Percentiles rank a stretch among this genome's conserved stretches.
Evolutionary conservation across 257 asterid genomes (phyloP).

Genomic region (Thymus quinquecostatus): DNA sequence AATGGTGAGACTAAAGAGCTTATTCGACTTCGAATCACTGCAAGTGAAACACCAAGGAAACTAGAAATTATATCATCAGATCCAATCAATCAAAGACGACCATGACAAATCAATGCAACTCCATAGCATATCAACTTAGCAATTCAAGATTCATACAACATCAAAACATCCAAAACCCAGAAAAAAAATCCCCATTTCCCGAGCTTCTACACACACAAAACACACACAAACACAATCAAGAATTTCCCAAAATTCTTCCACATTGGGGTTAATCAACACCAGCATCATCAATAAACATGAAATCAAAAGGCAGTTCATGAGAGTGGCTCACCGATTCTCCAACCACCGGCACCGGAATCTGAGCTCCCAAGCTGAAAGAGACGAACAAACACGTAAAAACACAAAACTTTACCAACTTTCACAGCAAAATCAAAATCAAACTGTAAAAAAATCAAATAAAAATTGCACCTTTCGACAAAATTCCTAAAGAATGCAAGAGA

Average conservation of each 20-base stretch:
- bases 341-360: constrained; percentile 38
- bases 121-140: not conserved
- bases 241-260: not conserved
- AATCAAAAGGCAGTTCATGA: not conserved
- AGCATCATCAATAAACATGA: not conserved
- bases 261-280: not conserved
- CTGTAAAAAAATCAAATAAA: not conserved
- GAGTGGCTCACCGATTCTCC: constrained; percentile 49
- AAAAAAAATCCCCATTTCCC: not conserved
- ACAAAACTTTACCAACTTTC: not conserved
- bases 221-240: not conserved
- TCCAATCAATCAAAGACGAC: not conserved
- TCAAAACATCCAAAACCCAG: constrained; percentile 20
- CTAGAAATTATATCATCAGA: not conserved
- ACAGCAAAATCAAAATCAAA: not conserved
- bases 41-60: constrained; percentile 9
- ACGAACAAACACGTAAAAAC: not conserved
- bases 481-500: constrained; percentile 61
- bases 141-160: constrained; percentile 5
- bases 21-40: not conserved
- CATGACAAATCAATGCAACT: not conserved
- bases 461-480: constrained; percentile 61
- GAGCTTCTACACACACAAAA: not conserved
- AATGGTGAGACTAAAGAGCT: not conserved
- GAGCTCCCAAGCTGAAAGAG: constrained; percentile 60